These are phyloP conservation scores for Geotrichum australiense DNA, from an alignment of 1,139 yeast species.

Conservation along the genomic window DNA sequence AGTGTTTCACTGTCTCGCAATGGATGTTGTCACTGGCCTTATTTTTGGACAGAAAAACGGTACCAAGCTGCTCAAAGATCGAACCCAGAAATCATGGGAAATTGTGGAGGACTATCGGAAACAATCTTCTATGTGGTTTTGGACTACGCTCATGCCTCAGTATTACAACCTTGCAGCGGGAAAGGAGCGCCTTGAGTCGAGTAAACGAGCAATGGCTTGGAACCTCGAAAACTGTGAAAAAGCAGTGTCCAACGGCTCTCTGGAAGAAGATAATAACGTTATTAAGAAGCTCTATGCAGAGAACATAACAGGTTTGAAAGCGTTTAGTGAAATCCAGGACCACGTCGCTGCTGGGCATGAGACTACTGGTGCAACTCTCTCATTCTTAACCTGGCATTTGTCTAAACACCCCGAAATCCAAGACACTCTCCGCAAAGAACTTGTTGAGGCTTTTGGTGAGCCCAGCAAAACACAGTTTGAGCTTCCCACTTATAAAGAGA, in stretches of 20 bases:
- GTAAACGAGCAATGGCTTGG: conserved; percentile 45
- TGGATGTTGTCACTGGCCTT: conserved; percentile 61
- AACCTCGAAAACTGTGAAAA: conserved; percentile 39
- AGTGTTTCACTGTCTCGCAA: conserved; percentile 61
- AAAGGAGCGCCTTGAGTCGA: conserved; percentile 36
- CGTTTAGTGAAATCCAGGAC: conserved; percentile 44
- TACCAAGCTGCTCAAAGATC: conserved; percentile 38
- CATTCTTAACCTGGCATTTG: conserved; percentile 54
- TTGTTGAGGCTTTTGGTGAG: conserved; percentile 28
- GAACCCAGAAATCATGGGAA: conserved; percentile 30
- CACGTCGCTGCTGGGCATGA: conserved; percentile 68
- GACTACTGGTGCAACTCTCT: conserved; percentile 62
- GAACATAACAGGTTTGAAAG: conserved; percentile 30
- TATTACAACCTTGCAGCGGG: conserved; percentile 48
- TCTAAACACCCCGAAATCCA: conserved; percentile 48
- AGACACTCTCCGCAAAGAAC: conserved; percentile 40
- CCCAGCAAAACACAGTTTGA: no score
- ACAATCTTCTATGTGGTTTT: conserved; percentile 61
- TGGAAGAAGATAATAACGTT: conserved; percentile 27
- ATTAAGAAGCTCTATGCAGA: conserved; percentile 36
- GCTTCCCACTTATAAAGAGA: conserved; percentile 29
- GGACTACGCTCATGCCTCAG: conserved; percentile 57
- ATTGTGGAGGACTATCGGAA: conserved; percentile 39
- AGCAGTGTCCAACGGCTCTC: conserved; percentile 11
- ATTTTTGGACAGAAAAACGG: conserved; percentile 46